These are phyloP conservation scores for Neurospora sp. DNA, from an alignment of 495 filamentous ascomycete genomes.

Conservation along the genomic window DNA sequence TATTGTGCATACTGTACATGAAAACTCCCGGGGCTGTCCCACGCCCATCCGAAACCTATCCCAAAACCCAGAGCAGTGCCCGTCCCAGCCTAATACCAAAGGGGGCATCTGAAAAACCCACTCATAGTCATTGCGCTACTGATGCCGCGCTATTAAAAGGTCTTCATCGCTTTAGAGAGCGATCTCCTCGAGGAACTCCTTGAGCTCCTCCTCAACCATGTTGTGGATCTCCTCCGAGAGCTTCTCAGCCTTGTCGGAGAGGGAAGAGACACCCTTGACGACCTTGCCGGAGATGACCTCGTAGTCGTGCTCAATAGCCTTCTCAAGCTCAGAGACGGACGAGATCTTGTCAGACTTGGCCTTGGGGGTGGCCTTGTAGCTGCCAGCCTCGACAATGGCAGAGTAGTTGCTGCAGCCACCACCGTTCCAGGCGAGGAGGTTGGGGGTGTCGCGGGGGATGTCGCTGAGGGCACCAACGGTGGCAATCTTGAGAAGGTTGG, in stretches of 20 bases:
- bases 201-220: slow-evolving; percentile 53
- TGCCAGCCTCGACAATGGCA: slow-evolving; percentile 64
- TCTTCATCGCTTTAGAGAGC: slow-evolving; percentile 19
- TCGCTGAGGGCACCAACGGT: slow-evolving; percentile 72
- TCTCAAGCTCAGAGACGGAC: slow-evolving; percentile 44
- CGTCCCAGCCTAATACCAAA: slow-evolving; percentile 9
- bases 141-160: slow-evolving; percentile 1
- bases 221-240: slow-evolving; percentile 44
- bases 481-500: slow-evolving; percentile 71
- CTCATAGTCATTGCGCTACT: slow-evolving; percentile 7
- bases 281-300: slow-evolving; percentile 45
- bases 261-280: slow-evolving; percentile 34
- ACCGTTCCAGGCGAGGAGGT: slow-evolving; percentile 97
- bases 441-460: slow-evolving; percentile 72
- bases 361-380: slow-evolving; percentile 39
- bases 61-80: slow-evolving; percentile 10
- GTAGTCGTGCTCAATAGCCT: slow-evolving; percentile 50
- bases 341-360: slow-evolving; percentile 16
- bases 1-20: slow-evolving; percentile 33
- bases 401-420: slow-evolving; percentile 87
- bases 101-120: neutral
- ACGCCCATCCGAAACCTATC: slow-evolving; percentile 14
- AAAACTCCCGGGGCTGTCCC: slow-evolving; percentile 19
- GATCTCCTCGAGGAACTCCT: slow-evolving; percentile 58
- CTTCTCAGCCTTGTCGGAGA: slow-evolving; percentile 37